These are phyloP conservation scores for Chytriomyces confervae DNA, from an alignment of 192 early-diverging fungal genomes.

Conservation along the genomic window DNA sequence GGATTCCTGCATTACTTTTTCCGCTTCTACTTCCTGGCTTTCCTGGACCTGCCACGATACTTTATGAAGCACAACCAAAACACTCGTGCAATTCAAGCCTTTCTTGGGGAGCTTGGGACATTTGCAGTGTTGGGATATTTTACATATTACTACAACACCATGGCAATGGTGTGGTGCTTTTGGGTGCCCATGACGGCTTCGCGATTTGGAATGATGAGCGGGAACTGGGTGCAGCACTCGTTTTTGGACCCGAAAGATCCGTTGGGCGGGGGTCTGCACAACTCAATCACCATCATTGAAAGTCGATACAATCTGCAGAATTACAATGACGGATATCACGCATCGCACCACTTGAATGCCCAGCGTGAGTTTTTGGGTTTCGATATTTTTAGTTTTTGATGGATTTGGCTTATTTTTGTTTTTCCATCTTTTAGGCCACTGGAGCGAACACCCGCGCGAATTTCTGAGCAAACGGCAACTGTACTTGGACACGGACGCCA, in stretches of 20 bases:
- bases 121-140: slow-evolving; percentile 19
- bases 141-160: slow-evolving; percentile 28
- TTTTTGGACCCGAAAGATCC: slow-evolving; percentile 46
- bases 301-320: slow-evolving; percentile 38
- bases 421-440: slow-evolving; percentile 31
- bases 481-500: slow-evolving; percentile 29
- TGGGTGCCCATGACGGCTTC: slow-evolving; percentile 40
- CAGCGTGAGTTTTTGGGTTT: slow-evolving; percentile 4
- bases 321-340: slow-evolving; percentile 57
- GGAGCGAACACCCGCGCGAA: slow-evolving; percentile 50
- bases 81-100: not conserved
- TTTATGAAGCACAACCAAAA: slow-evolving; percentile 37
- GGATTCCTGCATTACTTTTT: slow-evolving; percentile 48
- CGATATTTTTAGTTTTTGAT: not conserved
- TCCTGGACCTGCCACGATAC: slow-evolving; percentile 40
- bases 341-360: slow-evolving; percentile 55
- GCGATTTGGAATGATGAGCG: slow-evolving; percentile 53
- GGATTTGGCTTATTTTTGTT: not conserved
- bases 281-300: slow-evolving; percentile 43
- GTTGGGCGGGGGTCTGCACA: slow-evolving; percentile 39
- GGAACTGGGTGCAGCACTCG: slow-evolving; percentile 54
- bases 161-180: slow-evolving; percentile 37
- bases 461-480: slow-evolving; percentile 31
- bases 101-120: slow-evolving; percentile 35
- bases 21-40: slow-evolving; percentile 42